phyloP scores from a whole-genome alignment of 805 yeast genomes.

The Nematodospora valgi region DNA sequence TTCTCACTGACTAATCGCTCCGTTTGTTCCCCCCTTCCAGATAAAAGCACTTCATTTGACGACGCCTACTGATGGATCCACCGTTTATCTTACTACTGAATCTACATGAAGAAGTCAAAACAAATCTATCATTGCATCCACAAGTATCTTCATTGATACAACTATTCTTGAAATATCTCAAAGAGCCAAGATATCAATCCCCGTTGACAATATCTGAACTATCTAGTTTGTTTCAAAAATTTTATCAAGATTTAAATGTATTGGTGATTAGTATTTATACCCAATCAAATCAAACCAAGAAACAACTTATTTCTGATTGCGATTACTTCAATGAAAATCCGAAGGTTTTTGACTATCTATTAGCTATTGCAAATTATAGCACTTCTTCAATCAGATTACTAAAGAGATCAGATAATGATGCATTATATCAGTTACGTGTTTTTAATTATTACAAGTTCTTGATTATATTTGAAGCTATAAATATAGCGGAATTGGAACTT shows the following conservation, averaged over 20 bases:
- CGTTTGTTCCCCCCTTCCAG: too few species aligned
- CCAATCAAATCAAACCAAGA: slow-evolving; percentile 36
- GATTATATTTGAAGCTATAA: slow-evolving; percentile 29
- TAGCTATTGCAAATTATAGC: slow-evolving; percentile 40
- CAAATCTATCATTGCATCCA: slow-evolving; percentile 21
- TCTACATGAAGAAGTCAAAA: slow-evolving; percentile 23
- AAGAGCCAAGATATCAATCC: slow-evolving; percentile 42
- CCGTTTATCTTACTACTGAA: slow-evolving; percentile 12
- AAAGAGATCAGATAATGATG: slow-evolving; percentile 34
- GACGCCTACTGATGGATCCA: slow-evolving; percentile 8
- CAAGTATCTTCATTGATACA: slow-evolving; percentile 24
- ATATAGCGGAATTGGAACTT: slow-evolving; percentile 28
- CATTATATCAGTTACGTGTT: slow-evolving; percentile 36
- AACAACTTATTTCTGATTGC: slow-evolving; percentile 31
- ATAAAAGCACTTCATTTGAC: too few species aligned
- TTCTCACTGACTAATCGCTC: too few species aligned
- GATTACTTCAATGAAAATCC: slow-evolving; percentile 27
- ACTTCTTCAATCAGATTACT: slow-evolving; percentile 33
- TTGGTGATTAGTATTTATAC: slow-evolving; percentile 30
- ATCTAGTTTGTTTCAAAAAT: slow-evolving; percentile 28
- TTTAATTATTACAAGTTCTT: slow-evolving; percentile 41
- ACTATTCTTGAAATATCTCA: slow-evolving; percentile 31
- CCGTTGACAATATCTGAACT: slow-evolving; percentile 37
- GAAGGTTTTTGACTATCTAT: slow-evolving; percentile 33
- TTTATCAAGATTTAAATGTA: slow-evolving; percentile 37